phyloP scores from a whole-genome alignment of 2,329 filamentous ascomycete genomes.

The Hypoxylon sp. region DNA sequence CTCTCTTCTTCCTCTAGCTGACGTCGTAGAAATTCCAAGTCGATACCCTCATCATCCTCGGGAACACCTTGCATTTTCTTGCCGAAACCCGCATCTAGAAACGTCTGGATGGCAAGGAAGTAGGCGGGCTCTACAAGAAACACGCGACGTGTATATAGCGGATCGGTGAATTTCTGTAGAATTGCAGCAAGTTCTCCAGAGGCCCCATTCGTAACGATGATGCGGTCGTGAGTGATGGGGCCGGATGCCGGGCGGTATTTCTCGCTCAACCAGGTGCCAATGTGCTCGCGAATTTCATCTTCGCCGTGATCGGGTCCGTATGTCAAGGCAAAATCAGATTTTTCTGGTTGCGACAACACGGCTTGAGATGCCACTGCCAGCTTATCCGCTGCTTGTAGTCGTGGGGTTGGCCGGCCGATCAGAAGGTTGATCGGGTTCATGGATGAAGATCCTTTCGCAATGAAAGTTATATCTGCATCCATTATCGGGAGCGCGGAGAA shows the following conservation, averaged over 20 bases:
- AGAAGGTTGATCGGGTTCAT: constrained; percentile 35
- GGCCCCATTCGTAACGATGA: constrained; percentile 76
- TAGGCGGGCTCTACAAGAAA: constrained; percentile 79
- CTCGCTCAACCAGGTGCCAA: constrained; percentile 72
- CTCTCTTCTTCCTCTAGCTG: constrained; percentile 37
- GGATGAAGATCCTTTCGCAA: background rate
- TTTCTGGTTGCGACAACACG: constrained; percentile 26
- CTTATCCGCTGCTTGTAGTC: constrained; percentile 31
- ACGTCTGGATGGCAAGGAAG: constrained; percentile 75
- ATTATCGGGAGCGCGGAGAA: background rate
- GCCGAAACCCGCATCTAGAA: constrained; percentile 75
- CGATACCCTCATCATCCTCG: constrained; percentile 73
- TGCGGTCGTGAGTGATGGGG: constrained; percentile 64
- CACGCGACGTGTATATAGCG: constrained; percentile 72
- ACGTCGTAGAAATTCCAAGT: constrained; percentile 59
- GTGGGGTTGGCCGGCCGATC: constrained; percentile 32
- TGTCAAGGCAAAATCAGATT: constrained; percentile 60
- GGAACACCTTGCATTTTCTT: constrained; percentile 71
- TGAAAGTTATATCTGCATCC: constrained; percentile 6
- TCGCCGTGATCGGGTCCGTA: constrained; percentile 77
- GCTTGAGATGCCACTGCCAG: constrained; percentile 29
- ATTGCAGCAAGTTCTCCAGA: constrained; percentile 75
- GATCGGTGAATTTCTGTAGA: constrained; percentile 76
- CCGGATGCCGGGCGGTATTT: constrained; percentile 65
- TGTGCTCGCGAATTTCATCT: constrained; percentile 64